Evolutionary conservation across 345 rosid genomes (phyloP).

Genomic region (Citrus reticulata): DNA sequence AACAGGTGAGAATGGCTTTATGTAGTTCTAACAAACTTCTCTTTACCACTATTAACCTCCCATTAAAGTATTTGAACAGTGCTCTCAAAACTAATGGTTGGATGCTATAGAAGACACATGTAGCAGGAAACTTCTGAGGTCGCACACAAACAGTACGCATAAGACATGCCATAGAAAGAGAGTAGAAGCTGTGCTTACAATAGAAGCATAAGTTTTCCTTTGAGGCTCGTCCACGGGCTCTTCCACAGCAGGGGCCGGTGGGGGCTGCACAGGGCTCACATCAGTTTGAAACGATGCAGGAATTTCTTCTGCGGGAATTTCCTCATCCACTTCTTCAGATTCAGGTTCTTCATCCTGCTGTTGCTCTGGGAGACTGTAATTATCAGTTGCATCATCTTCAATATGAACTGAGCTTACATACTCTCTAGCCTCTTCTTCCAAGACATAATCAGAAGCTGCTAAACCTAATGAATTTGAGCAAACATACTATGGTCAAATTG

Average conservation of each 20-base stretch:
- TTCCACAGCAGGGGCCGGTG: conserved; percentile 40
- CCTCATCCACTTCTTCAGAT: conserved; percentile 57
- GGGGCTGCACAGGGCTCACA: conserved; percentile 44
- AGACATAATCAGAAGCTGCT: conserved; percentile 59
- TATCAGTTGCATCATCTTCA: conserved; percentile 69
- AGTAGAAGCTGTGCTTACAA: conserved; percentile 46
- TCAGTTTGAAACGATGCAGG: conserved; percentile 32
- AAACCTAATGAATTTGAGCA: conserved; percentile 18
- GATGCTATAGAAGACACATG: background rate
- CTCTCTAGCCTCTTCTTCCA: conserved; percentile 83
- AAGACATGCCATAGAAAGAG: background rate
- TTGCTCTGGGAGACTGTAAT: conserved; percentile 62
- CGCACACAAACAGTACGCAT: background rate
- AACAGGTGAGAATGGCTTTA: background rate
- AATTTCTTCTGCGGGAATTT: conserved; percentile 53
- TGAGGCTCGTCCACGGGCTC: conserved; percentile 64
- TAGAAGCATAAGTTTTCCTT: conserved; percentile 83
- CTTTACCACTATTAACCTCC: background rate
- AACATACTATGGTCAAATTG: background rate
- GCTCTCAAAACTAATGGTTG: background rate
- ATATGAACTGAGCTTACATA: conserved; percentile 59
- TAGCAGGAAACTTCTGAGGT: background rate
- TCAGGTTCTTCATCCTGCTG: conserved; percentile 57
- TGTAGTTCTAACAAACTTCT: background rate
- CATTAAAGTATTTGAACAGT: background rate